phyloP scores from a whole-genome alignment of 2,329 filamentous ascomycete genomes.

The Myriosclerotinia curreyana region DNA sequence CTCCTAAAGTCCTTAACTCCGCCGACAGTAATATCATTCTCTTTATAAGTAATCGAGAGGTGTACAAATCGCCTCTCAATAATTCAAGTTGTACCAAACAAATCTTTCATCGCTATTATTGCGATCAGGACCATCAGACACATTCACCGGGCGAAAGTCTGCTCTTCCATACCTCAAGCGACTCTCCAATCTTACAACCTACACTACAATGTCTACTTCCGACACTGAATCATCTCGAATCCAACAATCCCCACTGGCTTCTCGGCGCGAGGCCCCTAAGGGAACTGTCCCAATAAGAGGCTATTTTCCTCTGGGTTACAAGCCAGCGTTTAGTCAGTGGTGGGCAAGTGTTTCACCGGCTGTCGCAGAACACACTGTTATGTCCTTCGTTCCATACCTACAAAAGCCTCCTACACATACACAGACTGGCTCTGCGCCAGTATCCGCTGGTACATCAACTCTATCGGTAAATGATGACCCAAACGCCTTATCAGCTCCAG shows the following conservation, averaged over 20 bases:
- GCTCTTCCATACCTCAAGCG: constrained; percentile 31
- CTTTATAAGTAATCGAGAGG: constrained; percentile 29
- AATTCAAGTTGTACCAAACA: constrained; percentile 40
- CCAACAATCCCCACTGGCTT: constrained; percentile 49
- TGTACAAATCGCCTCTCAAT: constrained; percentile 29
- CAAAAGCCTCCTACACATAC: constrained; percentile 58
- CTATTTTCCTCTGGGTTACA: constrained; percentile 85
- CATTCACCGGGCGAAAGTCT: constrained; percentile 34
- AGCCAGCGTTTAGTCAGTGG: constrained; percentile 90
- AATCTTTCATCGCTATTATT: constrained; percentile 37
- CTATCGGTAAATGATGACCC: constrained; percentile 40
- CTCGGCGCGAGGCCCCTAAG: constrained; percentile 45
- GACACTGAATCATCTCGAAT: constrained; percentile 39
- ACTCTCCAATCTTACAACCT: constrained; percentile 35
- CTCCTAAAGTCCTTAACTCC: constrained; percentile 14
- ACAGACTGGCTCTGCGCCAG: constrained; percentile 54
- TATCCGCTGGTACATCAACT: constrained; percentile 43
- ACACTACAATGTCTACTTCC: constrained; percentile 39
- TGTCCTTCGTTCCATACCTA: constrained; percentile 81
- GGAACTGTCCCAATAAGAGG: constrained; percentile 36
- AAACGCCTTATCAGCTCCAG: constrained; percentile 42
- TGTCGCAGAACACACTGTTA: constrained; percentile 81
- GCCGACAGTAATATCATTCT: constrained; percentile 22
- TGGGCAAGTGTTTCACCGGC: constrained; percentile 84
- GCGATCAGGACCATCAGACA: constrained; percentile 36